Conservation (phyloP, 1,139 yeast genomes). For the Protomyces inundatus region DNA sequence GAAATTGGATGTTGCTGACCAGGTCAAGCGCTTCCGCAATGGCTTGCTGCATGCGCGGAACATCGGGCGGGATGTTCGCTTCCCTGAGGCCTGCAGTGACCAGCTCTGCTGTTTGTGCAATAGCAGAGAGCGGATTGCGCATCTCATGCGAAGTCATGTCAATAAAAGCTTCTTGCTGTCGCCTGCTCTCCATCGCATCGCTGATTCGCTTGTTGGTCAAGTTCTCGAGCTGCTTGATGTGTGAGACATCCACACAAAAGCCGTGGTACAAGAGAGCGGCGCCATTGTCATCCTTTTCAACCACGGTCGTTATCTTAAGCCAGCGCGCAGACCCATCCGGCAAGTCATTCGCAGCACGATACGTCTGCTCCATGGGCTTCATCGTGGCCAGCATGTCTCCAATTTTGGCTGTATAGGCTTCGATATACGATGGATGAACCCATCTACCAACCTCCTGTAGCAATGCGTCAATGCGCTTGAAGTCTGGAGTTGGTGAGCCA, state of each 20-base stretch:
- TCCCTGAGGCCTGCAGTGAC: conserved; percentile 4
- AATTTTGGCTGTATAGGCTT: background rate
- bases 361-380: background rate
- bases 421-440: background rate
- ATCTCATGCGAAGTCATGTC: conserved; percentile 33
- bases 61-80: background rate
- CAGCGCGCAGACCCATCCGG: background rate
- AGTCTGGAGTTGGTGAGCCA: background rate
- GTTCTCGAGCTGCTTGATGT: conserved; percentile 30
- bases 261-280: conserved; percentile 27
- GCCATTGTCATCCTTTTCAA: conserved; percentile 29
- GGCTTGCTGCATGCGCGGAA: background rate
- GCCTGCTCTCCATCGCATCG: conserved; percentile 31
- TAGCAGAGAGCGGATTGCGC: conserved; percentile 31
- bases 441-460: too few relatives aligned
- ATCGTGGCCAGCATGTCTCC: background rate
- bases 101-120: conserved; percentile 27
- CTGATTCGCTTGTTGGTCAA: conserved; percentile 31
- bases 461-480: background rate
- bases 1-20: conserved; percentile 28
- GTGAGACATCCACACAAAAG: conserved; percentile 31
- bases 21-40: background rate
- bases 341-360: background rate
- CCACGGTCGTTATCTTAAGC: background rate
- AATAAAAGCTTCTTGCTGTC: conserved; percentile 32